Evolutionary conservation across 495 filamentous ascomycete genomes (phyloP).

Genomic region (Pyrenula massariospora): DNA sequence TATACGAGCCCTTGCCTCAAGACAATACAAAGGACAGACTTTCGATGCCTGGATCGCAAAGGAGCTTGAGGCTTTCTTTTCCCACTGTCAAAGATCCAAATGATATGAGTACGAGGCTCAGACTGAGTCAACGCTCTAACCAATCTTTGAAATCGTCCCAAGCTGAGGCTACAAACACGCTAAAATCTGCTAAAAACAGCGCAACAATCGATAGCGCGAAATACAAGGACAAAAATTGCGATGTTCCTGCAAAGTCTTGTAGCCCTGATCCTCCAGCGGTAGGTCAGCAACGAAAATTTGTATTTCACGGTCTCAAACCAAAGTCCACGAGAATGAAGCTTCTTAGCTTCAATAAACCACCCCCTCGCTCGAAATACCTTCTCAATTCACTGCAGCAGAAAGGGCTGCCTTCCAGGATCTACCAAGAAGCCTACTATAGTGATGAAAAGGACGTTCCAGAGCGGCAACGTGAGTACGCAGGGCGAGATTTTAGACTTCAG

Average conservation of each 20-base stretch:
- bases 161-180: background rate
- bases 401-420: constrained; percentile 47
- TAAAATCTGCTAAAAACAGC: background rate
- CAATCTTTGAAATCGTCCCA: constrained; percentile 21
- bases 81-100: constrained; percentile 72
- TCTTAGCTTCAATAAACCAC: background rate
- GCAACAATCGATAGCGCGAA: background rate
- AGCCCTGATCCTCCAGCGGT: background rate
- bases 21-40: too few species aligned
- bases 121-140: constrained; percentile 55
- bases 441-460: constrained; percentile 79
- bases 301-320: background rate
- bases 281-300: background rate
- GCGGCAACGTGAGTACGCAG: constrained; percentile 71
- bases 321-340: background rate
- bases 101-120: constrained; percentile 47
- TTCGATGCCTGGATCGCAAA: background rate
- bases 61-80: constrained; percentile 37
- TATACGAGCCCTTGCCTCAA: too few species aligned
- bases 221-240: background rate
- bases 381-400: background rate
- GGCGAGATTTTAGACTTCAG: constrained; percentile 70
- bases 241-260: background rate
- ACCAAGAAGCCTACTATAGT: constrained; percentile 81
- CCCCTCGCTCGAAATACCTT: background rate